A percentile compares a stretch with the other conserved stretches of the same genome.
Conservation (phyloP, 148 eudicot genomes). For the Dysphania ambrosioides region DNA sequence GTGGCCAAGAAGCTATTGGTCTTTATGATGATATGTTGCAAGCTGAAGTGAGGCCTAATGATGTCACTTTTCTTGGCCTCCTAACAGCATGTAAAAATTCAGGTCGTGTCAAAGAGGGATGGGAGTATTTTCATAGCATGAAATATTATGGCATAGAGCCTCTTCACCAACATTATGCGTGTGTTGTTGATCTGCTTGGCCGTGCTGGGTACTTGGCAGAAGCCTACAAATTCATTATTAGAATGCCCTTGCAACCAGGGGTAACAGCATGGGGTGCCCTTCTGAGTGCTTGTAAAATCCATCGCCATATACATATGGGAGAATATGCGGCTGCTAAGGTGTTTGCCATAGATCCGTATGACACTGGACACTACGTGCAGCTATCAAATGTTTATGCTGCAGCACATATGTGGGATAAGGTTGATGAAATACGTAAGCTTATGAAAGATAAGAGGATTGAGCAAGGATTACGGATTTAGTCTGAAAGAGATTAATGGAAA, state of each 20-base stretch:
- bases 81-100: conserved; percentile 76
- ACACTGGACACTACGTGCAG: conserved; percentile 59
- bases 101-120: conserved; percentile 66
- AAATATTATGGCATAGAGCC: conserved; percentile 54
- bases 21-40: conserved; percentile 49
- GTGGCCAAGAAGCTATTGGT: conserved; percentile 53
- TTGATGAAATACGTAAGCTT: background rate
- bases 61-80: conserved; percentile 67
- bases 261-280: too few relatives aligned
- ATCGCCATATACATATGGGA: conserved; percentile 50
- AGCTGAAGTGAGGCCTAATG: conserved; percentile 48
- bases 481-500: too few relatives aligned
- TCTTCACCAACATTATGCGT: conserved; percentile 64
- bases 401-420: background rate
- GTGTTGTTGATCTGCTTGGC: conserved; percentile 68
- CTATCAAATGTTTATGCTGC: conserved; percentile 76
- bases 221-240: conserved; percentile 54
- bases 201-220: conserved; percentile 54
- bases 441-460: too few relatives aligned
- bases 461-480: too few relatives aligned
- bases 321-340: conserved; percentile 61
- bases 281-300: conserved; percentile 62
- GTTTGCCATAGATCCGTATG: conserved; percentile 52
- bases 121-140: conserved; percentile 63
- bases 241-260: conserved; percentile 66